These are phyloP conservation scores for Rhizodiscina lignyota DNA, from an alignment of 495 filamentous ascomycete species.

Conservation along the genomic window DNA sequence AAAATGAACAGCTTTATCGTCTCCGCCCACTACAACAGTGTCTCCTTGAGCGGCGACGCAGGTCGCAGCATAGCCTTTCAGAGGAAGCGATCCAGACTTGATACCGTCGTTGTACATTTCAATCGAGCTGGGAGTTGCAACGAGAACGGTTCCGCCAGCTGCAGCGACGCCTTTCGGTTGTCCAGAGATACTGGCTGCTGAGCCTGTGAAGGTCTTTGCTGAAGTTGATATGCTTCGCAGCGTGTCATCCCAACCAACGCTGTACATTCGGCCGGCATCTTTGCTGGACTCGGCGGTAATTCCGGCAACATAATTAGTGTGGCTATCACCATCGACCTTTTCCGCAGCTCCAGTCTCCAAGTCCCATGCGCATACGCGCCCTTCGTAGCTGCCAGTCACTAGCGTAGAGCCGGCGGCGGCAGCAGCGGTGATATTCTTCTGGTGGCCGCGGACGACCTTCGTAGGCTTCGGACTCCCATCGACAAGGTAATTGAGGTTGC, in stretches of 20 bases:
- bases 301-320: constrained; percentile 68
- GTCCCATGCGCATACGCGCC: constrained; percentile 72
- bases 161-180: constrained; percentile 43
- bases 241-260: constrained; percentile 90
- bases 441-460: constrained; percentile 74
- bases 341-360: constrained; percentile 45
- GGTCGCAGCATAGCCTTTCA: constrained; percentile 50
- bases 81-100: constrained; percentile 6
- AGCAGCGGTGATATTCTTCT: constrained; percentile 76
- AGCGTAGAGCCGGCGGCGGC: constrained; percentile 40
- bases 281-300: constrained; percentile 33
- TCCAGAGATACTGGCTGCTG: constrained; percentile 31
- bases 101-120: constrained; percentile 43
- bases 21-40: constrained; percentile 58
- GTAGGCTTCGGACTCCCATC: constrained; percentile 50
- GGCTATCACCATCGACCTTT: constrained; percentile 57
- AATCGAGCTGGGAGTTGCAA: constrained; percentile 49
- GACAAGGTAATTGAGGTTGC: constrained; percentile 78
- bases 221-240: constrained; percentile 67
- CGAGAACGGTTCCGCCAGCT: constrained; percentile 32
- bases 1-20: constrained; percentile 54
- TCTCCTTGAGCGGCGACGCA: constrained; percentile 49
- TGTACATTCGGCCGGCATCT: constrained; percentile 48
- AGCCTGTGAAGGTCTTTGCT: constrained; percentile 42
- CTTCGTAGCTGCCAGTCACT: constrained; percentile 74